Conservation (phyloP, 768 basidiomycete genomes). For the Lepiota subincarnata region DNA sequence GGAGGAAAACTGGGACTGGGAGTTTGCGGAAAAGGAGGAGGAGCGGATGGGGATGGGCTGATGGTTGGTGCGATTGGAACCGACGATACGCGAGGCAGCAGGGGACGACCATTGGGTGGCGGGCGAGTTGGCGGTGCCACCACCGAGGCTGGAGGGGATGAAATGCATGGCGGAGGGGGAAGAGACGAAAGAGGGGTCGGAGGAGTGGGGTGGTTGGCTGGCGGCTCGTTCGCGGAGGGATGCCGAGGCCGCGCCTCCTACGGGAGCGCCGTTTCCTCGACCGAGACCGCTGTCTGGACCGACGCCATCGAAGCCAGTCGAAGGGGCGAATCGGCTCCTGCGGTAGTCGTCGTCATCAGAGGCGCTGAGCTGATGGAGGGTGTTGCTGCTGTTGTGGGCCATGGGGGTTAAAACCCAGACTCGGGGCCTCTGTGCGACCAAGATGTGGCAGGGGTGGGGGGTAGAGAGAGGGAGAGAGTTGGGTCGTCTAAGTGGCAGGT, state of each 20-base stretch:
- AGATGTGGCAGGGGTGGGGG: too few species aligned
- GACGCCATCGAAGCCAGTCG: slow-evolving; percentile 3
- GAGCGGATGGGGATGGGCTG: slow-evolving; percentile 61
- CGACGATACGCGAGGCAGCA: slow-evolving; percentile 37
- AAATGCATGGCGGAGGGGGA: slow-evolving; percentile 52
- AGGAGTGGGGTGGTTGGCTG: slow-evolving; percentile 61
- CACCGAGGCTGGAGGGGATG: slow-evolving; percentile 47
- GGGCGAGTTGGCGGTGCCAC: slow-evolving; percentile 26
- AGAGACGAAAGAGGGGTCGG: slow-evolving; percentile 41
- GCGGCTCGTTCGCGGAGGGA: slow-evolving; percentile 61
- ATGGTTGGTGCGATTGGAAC: slow-evolving; percentile 37
- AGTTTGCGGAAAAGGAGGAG: slow-evolving; percentile 61
- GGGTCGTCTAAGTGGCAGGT: too few species aligned
- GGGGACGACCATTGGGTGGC: slow-evolving; percentile 34
- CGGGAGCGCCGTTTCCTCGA: slow-evolving; percentile 18
- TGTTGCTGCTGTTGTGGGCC: slow-evolving; percentile 6
- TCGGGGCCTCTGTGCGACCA: slow-evolving; percentile 6
- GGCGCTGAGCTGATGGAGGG: slow-evolving; percentile 6
- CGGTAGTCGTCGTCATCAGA: slow-evolving; percentile 6
- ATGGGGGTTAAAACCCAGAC: not conserved
- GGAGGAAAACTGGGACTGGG: slow-evolving; percentile 54
- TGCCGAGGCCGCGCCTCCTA: slow-evolving; percentile 39
- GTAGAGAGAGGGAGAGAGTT: too few species aligned
- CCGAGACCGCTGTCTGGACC: not conserved
- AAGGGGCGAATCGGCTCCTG: slow-evolving; percentile 7